Evolutionary conservation across 2,329 filamentous ascomycete species (phyloP).

Genomic region (Grosmannia clavigera): DNA sequence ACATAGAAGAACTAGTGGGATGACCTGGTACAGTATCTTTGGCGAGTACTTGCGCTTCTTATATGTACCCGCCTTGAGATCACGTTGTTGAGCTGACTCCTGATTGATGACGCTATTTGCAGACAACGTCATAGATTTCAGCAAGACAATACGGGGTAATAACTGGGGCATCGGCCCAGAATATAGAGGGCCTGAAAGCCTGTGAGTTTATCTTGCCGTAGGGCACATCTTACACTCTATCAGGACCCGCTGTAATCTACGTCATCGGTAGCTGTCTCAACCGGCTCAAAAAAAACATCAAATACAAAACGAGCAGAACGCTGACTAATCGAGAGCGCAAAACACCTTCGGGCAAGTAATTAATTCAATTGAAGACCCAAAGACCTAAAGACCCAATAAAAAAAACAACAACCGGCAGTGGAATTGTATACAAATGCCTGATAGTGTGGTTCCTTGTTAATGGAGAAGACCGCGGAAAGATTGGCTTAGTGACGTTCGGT

Average conservation of each 20-base stretch:
- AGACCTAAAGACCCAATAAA: too few relatives aligned
- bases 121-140: conserved; percentile 10
- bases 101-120: conserved; percentile 6
- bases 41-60: neutral
- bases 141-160: neutral
- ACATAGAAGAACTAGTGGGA: neutral
- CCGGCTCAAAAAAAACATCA: too few relatives aligned
- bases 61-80: neutral
- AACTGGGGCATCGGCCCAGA: neutral
- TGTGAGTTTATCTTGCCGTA: neutral
- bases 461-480: conserved; percentile 20
- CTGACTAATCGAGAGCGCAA: neutral
- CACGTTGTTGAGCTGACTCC: neutral
- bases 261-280: too few relatives aligned
- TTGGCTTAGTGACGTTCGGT: conserved; percentile 25
- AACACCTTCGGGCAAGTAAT: neutral
- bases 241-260: too few relatives aligned
- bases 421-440: neutral
- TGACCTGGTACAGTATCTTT: neutral
- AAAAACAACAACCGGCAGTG: neutral
- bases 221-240: too few relatives aligned
- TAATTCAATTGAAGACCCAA: too few relatives aligned
- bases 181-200: neutral
- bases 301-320: neutral
- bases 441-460: neutral